Conservation (phyloP, 177 flowering plant species). For the Vitis hybrid region DNA sequence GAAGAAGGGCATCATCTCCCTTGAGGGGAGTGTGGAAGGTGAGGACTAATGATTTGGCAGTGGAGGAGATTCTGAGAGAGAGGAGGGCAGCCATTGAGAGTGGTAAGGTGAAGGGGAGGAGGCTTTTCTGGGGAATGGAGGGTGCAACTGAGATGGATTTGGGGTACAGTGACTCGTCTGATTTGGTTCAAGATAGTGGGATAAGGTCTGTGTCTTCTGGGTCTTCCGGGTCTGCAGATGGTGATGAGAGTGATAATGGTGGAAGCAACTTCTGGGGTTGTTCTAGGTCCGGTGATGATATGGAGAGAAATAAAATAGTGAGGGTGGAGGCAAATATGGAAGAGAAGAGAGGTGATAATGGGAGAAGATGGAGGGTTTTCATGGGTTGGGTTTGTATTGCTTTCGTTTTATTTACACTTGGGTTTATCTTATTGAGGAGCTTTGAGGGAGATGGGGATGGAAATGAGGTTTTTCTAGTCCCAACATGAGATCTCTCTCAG, state of each 20-base stretch:
- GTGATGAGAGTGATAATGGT: constrained; percentile 6
- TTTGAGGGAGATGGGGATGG: constrained; percentile 5
- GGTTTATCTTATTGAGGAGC: constrained; percentile 1
- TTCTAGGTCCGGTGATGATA: constrained; percentile 1
- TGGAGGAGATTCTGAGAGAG: constrained; percentile 32
- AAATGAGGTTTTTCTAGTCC: constrained; percentile 15
- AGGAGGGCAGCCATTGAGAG: constrained; percentile 40
- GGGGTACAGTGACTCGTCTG: constrained; percentile 18
- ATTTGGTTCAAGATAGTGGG: constrained; percentile 11
- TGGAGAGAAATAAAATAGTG: constrained; percentile 2
- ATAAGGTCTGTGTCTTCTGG: constrained; percentile 21
- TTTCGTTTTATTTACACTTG: constrained; percentile 22
- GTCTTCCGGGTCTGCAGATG: constrained; percentile 9
- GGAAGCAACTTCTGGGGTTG: background rate
- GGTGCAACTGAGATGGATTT: constrained; percentile 14
- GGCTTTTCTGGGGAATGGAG: constrained; percentile 36
- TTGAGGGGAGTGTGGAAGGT: constrained; percentile 21
- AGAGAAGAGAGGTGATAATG: background rate
- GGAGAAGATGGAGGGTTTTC: constrained; percentile 3
- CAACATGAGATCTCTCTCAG: constrained; percentile 17
- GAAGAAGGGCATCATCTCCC: constrained; percentile 5
- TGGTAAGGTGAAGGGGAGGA: constrained; percentile 41
- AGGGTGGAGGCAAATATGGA: background rate
- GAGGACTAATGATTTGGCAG: constrained; percentile 29
- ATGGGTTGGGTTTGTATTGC: constrained; percentile 21